Percentiles rank a stretch among this genome's conserved stretches.
These are phyloP conservation scores for Hemileccinum impolitum DNA, from an alignment of 768 basidiomycete species.

Conservation along the genomic window DNA sequence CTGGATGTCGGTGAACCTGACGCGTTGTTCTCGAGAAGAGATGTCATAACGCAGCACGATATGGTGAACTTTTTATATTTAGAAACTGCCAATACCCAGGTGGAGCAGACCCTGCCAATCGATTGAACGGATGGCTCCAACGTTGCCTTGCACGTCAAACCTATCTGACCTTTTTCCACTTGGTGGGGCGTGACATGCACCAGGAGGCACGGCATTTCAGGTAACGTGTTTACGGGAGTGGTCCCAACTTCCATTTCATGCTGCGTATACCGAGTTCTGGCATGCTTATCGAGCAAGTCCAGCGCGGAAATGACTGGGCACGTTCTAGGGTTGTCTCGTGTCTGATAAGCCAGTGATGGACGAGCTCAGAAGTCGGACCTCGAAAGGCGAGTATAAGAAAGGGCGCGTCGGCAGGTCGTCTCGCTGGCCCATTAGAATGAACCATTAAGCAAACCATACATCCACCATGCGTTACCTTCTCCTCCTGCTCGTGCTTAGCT, in stretches of 20 bases:
- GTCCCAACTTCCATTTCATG: slow-evolving; percentile 17
- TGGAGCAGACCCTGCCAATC: background rate
- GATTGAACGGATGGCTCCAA: background rate
- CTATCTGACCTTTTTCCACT: background rate
- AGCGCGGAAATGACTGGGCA: slow-evolving; percentile 25
- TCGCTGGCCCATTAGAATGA: slow-evolving; percentile 29
- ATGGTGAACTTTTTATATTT: slow-evolving; percentile 12
- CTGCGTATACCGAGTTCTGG: slow-evolving; percentile 3
- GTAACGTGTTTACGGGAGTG: slow-evolving; percentile 2
- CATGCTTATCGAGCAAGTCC: slow-evolving; percentile 2
- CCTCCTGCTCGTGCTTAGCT: slow-evolving; percentile 27
- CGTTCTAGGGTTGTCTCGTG: slow-evolving; percentile 28
- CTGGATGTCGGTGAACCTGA: slow-evolving; percentile 7
- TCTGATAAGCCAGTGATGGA: slow-evolving; percentile 1
- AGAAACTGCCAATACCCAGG: slow-evolving; percentile 18
- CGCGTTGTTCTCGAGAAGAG: slow-evolving; percentile 3
- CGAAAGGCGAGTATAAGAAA: slow-evolving; percentile 26
- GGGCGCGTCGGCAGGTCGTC: background rate
- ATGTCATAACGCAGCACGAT: slow-evolving; percentile 6
- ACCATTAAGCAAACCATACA: slow-evolving; percentile 19
- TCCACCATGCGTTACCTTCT: slow-evolving; percentile 26
- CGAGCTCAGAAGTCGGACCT: slow-evolving; percentile 15
- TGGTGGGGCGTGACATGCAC: slow-evolving; percentile 4
- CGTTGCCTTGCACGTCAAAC: background rate
- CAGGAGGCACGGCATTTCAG: background rate